Evolutionary conservation across 192 early-diverging fungal species (phyloP).

Genomic region (Coemansia sp.): DNA sequence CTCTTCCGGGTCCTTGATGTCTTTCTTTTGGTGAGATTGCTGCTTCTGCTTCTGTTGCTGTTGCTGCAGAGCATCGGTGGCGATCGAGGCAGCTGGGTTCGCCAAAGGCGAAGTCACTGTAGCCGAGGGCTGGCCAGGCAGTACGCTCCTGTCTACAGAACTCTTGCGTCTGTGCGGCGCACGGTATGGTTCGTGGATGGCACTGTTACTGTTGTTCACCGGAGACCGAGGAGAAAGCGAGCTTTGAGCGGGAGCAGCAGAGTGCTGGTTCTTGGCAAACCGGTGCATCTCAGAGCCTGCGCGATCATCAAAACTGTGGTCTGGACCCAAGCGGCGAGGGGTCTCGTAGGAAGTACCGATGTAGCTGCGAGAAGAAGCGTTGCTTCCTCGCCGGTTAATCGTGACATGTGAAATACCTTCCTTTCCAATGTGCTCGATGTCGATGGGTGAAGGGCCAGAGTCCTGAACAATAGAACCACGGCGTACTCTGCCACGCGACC

Average conservation of each 20-base stretch:
- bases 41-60: not conserved
- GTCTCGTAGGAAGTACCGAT: constrained; percentile 27
- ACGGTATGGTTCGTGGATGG: constrained; percentile 28
- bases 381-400: constrained; percentile 45
- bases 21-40: constrained; percentile 1
- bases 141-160: constrained; percentile 21
- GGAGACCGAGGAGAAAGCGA: constrained; percentile 24
- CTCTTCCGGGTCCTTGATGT: constrained; percentile 15
- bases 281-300: not conserved
- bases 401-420: constrained; percentile 51
- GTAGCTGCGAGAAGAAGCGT: constrained; percentile 29
- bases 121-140: not conserved
- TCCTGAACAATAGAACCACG: constrained; percentile 19
- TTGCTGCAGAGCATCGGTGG: not conserved
- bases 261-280: constrained; percentile 2
- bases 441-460: constrained; percentile 3
- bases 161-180: constrained; percentile 45
- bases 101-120: not conserved
- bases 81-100: not conserved
- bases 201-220: not conserved
- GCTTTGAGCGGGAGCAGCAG: not conserved
- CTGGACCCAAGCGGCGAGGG: constrained; percentile 20
- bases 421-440: constrained; percentile 45
- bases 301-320: constrained; percentile 5
- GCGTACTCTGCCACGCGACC: constrained; percentile 10